Evolutionary conservation across 495 filamentous ascomycete genomes (phyloP).

Genomic region (Astrocystis sublimbata): DNA sequence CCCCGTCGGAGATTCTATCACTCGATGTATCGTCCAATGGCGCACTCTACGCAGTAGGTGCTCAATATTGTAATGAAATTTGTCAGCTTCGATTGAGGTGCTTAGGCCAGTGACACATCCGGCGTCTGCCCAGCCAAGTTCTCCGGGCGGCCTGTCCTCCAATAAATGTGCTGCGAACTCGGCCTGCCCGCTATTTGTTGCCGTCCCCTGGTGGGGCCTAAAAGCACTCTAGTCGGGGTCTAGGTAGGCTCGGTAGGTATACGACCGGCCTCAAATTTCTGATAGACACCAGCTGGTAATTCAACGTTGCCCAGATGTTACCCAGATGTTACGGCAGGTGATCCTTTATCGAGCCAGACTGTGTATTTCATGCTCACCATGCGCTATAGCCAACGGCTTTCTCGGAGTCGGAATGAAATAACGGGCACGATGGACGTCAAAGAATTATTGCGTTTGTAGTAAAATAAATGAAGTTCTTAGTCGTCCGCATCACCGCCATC

Average conservation of each 20-base stretch:
- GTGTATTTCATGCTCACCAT: too few species aligned
- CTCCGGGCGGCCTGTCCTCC: not conserved
- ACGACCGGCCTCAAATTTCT: too few species aligned
- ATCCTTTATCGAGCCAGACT: too few species aligned
- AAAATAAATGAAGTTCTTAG: not conserved
- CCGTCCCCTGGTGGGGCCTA: not conserved
- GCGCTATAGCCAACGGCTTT: too few species aligned
- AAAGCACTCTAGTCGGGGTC: not conserved
- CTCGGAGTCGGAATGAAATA: too few species aligned
- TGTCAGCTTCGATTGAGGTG: not conserved
- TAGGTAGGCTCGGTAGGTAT: too few species aligned
- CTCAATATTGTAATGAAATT: conserved; percentile 1
- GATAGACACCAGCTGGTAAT: too few species aligned
- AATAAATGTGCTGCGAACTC: not conserved
- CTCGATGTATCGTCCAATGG: not conserved
- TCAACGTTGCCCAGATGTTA: too few species aligned
- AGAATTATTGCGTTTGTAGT: too few species aligned
- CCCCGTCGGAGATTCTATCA: not conserved
- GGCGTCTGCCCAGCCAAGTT: conserved; percentile 6
- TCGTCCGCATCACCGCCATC: not conserved
- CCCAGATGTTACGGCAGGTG: too few species aligned
- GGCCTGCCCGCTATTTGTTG: not conserved
- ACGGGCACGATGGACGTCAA: too few species aligned
- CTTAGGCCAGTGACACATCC: conserved; percentile 17
- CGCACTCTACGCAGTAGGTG: not conserved